Conservation (phyloP, 2,329 filamentous ascomycete genomes). For the Herpotrichia juniperi region DNA sequence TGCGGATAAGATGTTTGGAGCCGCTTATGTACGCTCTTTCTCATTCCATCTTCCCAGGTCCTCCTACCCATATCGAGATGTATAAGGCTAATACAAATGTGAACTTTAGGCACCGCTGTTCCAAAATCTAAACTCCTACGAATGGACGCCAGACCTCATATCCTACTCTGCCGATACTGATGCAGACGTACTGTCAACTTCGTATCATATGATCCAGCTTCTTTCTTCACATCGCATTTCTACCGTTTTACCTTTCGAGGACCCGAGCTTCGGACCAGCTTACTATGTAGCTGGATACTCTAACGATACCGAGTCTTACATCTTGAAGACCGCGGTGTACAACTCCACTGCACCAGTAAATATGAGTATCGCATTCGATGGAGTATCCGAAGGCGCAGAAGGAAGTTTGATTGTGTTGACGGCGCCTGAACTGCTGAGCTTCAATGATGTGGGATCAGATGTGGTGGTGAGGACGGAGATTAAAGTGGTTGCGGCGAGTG, state of each 20-base stretch:
- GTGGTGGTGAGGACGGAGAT: constrained; percentile 31
- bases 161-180: constrained; percentile 48
- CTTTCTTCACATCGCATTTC: constrained; percentile 54
- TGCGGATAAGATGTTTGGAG: constrained; percentile 62
- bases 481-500: constrained; percentile 36
- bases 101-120: constrained; percentile 37
- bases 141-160: constrained; percentile 48
- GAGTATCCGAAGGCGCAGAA: constrained; percentile 30
- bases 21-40: constrained; percentile 49
- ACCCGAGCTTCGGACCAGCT: constrained; percentile 47
- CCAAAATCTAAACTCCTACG: constrained; percentile 42
- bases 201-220: constrained; percentile 46
- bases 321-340: constrained; percentile 57
- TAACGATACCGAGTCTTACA: constrained; percentile 42
- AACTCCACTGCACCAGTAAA: constrained; percentile 49
- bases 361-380: constrained; percentile 38
- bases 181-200: constrained; percentile 34
- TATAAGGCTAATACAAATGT: neutral
- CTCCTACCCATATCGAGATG: neutral
- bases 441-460: constrained; percentile 56
- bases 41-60: neutral
- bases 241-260: constrained; percentile 50
- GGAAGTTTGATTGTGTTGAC: constrained; percentile 51
- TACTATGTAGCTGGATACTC: constrained; percentile 55
- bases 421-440: constrained; percentile 44